phyloP scores from a whole-genome alignment of 2,329 filamentous ascomycete species.

The Colletotrichum zoysiae region DNA sequence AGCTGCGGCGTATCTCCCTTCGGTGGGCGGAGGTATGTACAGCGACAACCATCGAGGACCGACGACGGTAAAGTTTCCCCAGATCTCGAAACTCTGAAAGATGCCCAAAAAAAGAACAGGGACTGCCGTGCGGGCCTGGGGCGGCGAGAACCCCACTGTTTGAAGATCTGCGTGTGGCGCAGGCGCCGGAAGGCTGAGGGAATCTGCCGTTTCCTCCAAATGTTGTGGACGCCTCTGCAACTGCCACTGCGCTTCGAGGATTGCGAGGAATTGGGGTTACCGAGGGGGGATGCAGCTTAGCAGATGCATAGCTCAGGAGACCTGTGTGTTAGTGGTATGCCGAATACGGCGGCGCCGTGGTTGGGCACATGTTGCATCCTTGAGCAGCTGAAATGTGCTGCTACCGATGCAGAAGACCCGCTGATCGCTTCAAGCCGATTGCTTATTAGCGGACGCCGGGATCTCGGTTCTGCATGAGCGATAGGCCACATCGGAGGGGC shows the following conservation, averaged over 20 bases:
- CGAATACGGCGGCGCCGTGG: slow-evolving; percentile 34
- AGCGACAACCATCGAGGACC: slow-evolving; percentile 1
- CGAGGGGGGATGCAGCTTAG: slow-evolving; percentile 1
- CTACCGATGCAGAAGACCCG: slow-evolving; percentile 37
- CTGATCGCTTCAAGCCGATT: slow-evolving; percentile 39
- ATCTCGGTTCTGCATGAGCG: slow-evolving; percentile 29
- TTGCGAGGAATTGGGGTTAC: not conserved
- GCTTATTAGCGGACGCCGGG: slow-evolving; percentile 30
- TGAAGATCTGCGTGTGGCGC: slow-evolving; percentile 41
- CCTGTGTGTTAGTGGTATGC: not conserved
- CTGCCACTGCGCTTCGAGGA: not conserved
- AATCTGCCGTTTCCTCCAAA: not conserved
- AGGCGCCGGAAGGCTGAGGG: slow-evolving; percentile 32
- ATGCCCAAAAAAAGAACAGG: slow-evolving; percentile 42
- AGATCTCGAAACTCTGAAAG: slow-evolving; percentile 35
- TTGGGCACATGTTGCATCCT: slow-evolving; percentile 28
- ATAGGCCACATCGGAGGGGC: slow-evolving; percentile 31
- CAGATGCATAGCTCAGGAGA: slow-evolving; percentile 33
- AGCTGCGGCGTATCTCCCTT: slow-evolving; percentile 3
- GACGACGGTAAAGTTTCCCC: slow-evolving; percentile 35
- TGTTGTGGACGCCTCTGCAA: not conserved
- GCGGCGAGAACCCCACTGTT: slow-evolving; percentile 31
- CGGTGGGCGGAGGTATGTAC: not conserved
- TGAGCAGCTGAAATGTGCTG: slow-evolving; percentile 41
- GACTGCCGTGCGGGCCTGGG: slow-evolving; percentile 33